Evolutionary conservation across 148 eudicot genomes (phyloP).

Genomic region (Arctostaphylos glauca): DNA sequence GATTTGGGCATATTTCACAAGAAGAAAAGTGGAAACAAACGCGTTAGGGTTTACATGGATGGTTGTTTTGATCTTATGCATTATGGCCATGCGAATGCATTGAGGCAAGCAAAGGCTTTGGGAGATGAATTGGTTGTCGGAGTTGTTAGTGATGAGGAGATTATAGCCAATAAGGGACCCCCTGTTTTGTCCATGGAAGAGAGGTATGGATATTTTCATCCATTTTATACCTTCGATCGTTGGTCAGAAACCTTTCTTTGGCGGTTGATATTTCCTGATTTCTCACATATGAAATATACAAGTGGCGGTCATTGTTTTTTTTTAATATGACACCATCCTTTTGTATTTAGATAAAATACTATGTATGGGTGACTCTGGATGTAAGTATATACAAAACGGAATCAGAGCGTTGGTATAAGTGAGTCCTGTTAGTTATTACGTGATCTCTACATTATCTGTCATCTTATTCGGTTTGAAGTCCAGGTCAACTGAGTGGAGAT

Average conservation of each 20-base stretch:
- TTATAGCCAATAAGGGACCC: constrained; percentile 86
- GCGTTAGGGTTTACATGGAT: constrained; percentile 87
- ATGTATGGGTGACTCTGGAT: not conserved
- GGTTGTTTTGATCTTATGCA: constrained; percentile 99
- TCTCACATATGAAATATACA: not conserved
- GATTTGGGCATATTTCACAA: constrained; percentile 60
- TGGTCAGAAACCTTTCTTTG: not conserved
- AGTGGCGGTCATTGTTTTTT: not conserved
- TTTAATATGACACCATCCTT: no score
- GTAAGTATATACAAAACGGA: not conserved
- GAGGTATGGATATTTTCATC: constrained; percentile 44
- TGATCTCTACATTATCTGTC: not conserved
- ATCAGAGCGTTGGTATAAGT: not conserved
- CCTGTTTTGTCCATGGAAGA: constrained; percentile 94
- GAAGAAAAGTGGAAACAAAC: constrained; percentile 53
- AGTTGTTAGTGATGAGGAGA: constrained; percentile 89
- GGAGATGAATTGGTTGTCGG: constrained; percentile 95
- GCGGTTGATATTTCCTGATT: not conserved
- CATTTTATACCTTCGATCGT: not conserved
- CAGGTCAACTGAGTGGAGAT: not conserved
- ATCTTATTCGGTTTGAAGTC: not conserved
- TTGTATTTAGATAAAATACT: not conserved
- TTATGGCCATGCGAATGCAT: constrained; percentile 96
- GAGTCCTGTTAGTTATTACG: not conserved
- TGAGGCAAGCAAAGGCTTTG: constrained; percentile 88